Percentiles rank a stretch among this genome's conserved stretches.
Conservation (phyloP, 179 eudicot species). For the Silene coronaria region DNA sequence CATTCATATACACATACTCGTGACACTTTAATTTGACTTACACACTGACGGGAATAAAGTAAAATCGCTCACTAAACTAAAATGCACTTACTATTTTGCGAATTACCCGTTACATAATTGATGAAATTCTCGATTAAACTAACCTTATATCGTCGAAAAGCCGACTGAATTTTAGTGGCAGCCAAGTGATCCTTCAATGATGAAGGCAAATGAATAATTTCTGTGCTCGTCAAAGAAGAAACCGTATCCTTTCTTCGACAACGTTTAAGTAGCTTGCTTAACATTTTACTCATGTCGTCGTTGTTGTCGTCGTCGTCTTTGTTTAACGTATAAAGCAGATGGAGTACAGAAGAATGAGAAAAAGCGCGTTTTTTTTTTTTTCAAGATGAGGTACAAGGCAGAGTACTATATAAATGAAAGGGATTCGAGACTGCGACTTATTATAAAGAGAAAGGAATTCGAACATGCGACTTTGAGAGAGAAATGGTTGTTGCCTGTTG, state of each 20-base stretch:
- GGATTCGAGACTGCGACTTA: background rate
- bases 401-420: no score
- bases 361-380: no score
- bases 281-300: background rate
- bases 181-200: conserved; percentile 16
- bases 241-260: background rate
- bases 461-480: background rate
- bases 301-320: background rate
- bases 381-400: no score
- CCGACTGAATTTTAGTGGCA: conserved; percentile 7
- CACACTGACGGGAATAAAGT: no score
- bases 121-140: background rate
- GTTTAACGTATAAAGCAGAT: no score
- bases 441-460: no score
- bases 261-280: background rate
- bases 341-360: no score
- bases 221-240: background rate
- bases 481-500: background rate
- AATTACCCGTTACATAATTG: no score
- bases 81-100: no score
- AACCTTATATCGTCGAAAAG: conserved; percentile 11
- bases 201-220: background rate
- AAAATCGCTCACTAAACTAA: no score
- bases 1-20: no score
- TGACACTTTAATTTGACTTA: no score